Evolutionary conservation across 1,284 basidiomycete species (phyloP).

Genomic region (Pascua guehoae): DNA sequence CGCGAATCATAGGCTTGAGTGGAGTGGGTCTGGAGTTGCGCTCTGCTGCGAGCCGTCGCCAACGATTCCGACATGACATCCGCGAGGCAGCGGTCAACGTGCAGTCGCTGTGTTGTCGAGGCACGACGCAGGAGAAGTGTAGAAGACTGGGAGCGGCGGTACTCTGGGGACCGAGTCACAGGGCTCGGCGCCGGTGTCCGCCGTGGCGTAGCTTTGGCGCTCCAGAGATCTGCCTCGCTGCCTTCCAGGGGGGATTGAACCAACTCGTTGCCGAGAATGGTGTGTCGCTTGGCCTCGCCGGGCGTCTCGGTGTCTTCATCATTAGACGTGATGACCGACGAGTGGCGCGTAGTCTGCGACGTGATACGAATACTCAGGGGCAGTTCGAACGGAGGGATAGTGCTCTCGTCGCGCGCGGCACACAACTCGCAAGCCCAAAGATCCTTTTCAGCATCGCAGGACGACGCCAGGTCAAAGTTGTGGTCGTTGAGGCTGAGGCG

Average conservation of each 20-base stretch:
- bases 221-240: neutral
- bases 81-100: conserved; percentile 46
- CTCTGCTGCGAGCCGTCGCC: conserved; percentile 42
- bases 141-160: conserved; percentile 21
- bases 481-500: conserved; percentile 64
- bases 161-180: conserved; percentile 8
- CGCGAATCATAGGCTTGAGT: conserved; percentile 18
- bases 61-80: conserved; percentile 50
- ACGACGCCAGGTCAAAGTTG: conserved; percentile 75
- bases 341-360: conserved; percentile 1
- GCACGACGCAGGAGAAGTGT: conserved; percentile 65
- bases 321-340: conserved; percentile 2
- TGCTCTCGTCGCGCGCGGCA: conserved; percentile 40
- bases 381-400: conserved; percentile 43
- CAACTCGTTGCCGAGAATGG: conserved; percentile 1
- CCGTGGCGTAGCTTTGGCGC: neutral
- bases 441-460: conserved; percentile 72
- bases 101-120: conserved; percentile 61
- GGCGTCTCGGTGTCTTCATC: neutral
- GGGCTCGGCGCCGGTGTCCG: neutral
- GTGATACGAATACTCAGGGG: conserved; percentile 38
- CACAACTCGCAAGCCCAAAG: conserved; percentile 72
- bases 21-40: conserved; percentile 32
- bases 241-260: neutral
- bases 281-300: conserved; percentile 8